Conservation (phyloP, 2,329 filamentous ascomycete genomes). For the Teratosphaeria zuluensis region DNA sequence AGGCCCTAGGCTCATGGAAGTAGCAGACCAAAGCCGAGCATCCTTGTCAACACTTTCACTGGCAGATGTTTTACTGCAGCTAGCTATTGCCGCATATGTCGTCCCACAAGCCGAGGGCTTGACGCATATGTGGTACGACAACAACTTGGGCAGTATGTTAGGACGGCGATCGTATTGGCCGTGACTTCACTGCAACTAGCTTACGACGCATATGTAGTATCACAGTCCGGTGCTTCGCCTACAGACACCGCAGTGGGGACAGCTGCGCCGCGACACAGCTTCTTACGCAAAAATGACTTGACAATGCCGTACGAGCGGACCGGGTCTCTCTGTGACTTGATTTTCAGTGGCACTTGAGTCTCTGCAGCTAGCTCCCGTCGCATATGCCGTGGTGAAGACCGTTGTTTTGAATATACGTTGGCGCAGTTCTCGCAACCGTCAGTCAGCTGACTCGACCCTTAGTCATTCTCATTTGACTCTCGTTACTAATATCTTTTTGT, state of each 20-base stretch:
- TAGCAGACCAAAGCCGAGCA: too few species aligned
- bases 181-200: background rate
- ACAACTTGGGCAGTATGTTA: background rate
- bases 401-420: background rate
- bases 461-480: too few species aligned
- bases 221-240: background rate
- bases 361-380: background rate
- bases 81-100: background rate
- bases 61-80: background rate
- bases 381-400: background rate
- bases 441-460: too few species aligned
- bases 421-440: background rate
- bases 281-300: too few species aligned
- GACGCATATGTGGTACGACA: too few species aligned
- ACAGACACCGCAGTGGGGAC: background rate
- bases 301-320: too few species aligned
- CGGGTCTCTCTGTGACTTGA: background rate
- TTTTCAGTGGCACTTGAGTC: background rate
- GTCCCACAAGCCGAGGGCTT: background rate
- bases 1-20: background rate
- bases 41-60: background rate
- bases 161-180: background rate
- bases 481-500: too few species aligned
- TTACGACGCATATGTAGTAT: background rate
- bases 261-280: background rate